Conservation (phyloP, 164 flowering plant genomes). For the Tetracentron sinense region DNA sequence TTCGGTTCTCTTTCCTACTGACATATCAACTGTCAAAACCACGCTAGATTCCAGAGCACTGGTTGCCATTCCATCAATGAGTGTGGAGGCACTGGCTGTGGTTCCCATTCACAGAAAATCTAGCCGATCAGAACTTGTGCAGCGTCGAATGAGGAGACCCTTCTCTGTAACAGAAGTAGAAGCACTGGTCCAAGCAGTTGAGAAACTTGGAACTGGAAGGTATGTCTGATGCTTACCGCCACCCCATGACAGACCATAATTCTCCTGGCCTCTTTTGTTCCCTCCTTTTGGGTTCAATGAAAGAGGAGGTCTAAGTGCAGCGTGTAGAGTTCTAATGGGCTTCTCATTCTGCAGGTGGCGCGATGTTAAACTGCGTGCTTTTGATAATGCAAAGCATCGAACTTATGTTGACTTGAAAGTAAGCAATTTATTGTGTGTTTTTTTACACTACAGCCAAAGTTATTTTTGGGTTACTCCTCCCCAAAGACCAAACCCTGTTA, state of each 20-base stretch:
- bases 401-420: conserved; percentile 99
- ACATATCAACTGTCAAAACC: conserved; percentile 40
- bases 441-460: too few species aligned
- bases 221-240: conserved; percentile 13
- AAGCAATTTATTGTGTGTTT: neutral
- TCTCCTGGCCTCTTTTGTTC: too few species aligned
- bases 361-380: conserved; percentile 80
- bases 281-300: too few species aligned
- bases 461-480: too few species aligned
- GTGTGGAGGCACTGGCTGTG: conserved; percentile 52
- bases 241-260: neutral
- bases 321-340: neutral
- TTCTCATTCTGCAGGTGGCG: conserved; percentile 64
- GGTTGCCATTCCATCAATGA: conserved; percentile 51
- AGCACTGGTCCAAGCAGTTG: conserved; percentile 96
- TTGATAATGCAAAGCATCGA: conserved; percentile 90
- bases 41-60: conserved; percentile 58
- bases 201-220: conserved; percentile 99
- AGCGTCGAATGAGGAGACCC: conserved; percentile 89
- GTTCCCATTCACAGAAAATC: conserved; percentile 59
- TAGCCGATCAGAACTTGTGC: conserved; percentile 66
- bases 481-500: too few species aligned
- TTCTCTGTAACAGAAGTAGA: conserved; percentile 96
- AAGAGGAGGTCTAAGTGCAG: neutral
- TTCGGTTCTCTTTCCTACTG: conserved; percentile 56